phyloP scores from a whole-genome alignment of 2,329 filamentous ascomycete genomes.

The Pseudogymnoascus pannorum region DNA sequence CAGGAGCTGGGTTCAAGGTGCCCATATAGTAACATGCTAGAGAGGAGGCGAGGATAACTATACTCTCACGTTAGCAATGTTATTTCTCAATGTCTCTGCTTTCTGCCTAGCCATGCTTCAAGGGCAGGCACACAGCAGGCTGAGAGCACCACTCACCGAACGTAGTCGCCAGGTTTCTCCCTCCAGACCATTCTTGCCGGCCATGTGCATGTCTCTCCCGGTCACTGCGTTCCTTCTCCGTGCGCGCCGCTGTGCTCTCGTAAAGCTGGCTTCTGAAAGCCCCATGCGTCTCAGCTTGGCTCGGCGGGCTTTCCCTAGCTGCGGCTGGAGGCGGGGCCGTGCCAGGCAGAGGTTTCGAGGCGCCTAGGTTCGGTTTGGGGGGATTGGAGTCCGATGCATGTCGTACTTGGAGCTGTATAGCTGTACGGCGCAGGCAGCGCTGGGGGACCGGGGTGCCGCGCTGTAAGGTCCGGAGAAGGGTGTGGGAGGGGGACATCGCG shows the following conservation, averaged over 20 bases:
- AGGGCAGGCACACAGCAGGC: background rate
- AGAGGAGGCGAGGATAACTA: constrained; percentile 25
- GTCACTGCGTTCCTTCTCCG: constrained; percentile 48
- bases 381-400: background rate
- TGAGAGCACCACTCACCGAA: constrained; percentile 39
- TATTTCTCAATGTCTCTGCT: background rate
- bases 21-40: constrained; percentile 48
- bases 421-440: background rate
- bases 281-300: constrained; percentile 23
- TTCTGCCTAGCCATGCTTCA: background rate
- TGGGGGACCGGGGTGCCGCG: background rate
- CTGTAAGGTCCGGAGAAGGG: background rate
- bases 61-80: constrained; percentile 2
- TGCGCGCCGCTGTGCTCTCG: constrained; percentile 48
- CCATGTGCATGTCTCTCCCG: constrained; percentile 41
- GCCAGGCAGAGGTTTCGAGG: background rate
- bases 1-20: constrained; percentile 43
- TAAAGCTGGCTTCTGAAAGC: constrained; percentile 54
- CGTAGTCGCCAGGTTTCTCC: constrained; percentile 45
- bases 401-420: background rate
- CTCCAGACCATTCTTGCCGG: constrained; percentile 32
- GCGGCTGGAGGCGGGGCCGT: background rate
- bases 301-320: background rate
- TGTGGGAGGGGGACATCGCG: background rate
- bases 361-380: background rate